phyloP scores from a whole-genome alignment of 73 alveolate genomes.

The Effrenium voratum region DNA sequence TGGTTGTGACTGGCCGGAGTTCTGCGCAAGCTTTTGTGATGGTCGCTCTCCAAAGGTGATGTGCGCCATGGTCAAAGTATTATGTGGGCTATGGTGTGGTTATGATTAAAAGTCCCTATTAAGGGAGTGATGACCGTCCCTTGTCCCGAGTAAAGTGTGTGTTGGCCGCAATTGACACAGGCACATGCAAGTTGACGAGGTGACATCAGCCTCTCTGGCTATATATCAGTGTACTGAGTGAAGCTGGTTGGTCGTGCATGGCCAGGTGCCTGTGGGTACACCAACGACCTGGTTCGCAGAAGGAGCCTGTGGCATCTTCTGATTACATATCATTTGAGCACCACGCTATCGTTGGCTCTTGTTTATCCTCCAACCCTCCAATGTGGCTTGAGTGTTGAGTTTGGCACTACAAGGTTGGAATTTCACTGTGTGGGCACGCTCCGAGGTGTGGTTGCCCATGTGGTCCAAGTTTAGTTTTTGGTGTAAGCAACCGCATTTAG shows the following conservation, averaged over 20 bases:
- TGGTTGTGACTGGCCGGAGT: too few species aligned
- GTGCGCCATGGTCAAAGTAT: not conserved
- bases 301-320: too few species aligned
- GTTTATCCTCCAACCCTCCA: too few species aligned
- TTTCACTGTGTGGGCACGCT: not conserved
- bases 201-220: not conserved
- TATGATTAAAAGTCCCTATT: not conserved
- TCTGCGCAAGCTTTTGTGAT: too few species aligned
- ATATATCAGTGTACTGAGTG: not conserved
- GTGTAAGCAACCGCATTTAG: not conserved
- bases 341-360: too few species aligned
- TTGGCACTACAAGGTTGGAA: not conserved
- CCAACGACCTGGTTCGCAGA: slow-evolving; percentile 89
- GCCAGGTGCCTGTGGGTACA: slow-evolving; percentile 92
- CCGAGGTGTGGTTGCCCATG: not conserved
- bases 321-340: too few species aligned
- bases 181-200: not conserved
- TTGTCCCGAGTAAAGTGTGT: not conserved
- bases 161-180: not conserved
- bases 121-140: not conserved
- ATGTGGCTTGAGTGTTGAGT: too few species aligned
- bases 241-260: not conserved
- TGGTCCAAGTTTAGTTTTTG: not conserved
- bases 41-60: not conserved
- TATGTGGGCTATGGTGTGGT: not conserved